phyloP scores from a whole-genome alignment of 345 rosid species.

The Erodium maritimum region DNA sequence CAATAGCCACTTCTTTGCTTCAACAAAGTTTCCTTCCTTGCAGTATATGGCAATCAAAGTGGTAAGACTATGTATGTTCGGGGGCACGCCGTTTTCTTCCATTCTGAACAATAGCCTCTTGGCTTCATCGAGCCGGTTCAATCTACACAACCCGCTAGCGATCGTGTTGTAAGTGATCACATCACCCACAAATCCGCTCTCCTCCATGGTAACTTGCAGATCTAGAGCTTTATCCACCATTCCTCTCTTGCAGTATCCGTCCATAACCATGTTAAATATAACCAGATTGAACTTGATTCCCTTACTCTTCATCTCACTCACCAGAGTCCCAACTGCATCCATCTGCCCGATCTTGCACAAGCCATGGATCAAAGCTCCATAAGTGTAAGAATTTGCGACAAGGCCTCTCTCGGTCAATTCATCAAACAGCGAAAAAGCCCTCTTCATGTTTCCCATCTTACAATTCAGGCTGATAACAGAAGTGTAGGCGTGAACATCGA shows the following conservation, averaged over 20 bases:
- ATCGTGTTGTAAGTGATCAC: conserved; percentile 43
- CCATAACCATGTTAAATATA: conserved; percentile 53
- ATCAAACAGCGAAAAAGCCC: conserved; percentile 63
- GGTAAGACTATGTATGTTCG: conserved; percentile 49
- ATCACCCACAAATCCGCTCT: conserved; percentile 59
- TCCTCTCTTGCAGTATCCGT: conserved; percentile 58
- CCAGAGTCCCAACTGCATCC: conserved; percentile 60
- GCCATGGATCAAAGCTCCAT: conserved; percentile 67
- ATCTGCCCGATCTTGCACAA: conserved; percentile 64
- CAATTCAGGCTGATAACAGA: conserved; percentile 43
- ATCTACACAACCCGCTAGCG: conserved; percentile 49
- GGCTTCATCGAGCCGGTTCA: conserved; percentile 54
- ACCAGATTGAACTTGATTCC: conserved; percentile 41
- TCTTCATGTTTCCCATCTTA: conserved; percentile 42
- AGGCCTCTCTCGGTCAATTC: conserved; percentile 50
- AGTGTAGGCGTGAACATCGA: conserved; percentile 48
- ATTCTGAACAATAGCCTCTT: conserved; percentile 46
- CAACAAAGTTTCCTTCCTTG: conserved; percentile 72
- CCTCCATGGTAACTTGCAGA: conserved; percentile 47
- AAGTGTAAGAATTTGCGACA: conserved; percentile 47
- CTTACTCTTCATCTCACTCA: conserved; percentile 58
- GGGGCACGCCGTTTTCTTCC: conserved; percentile 36
- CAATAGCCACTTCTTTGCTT: conserved; percentile 49
- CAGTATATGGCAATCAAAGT: conserved; percentile 62
- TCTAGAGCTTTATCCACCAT: conserved; percentile 58